Percentiles rank a stretch among this genome's conserved stretches.
These are phyloP conservation scores for Gonium pectorale DNA, from an alignment of 139 green algal genomes.

Conservation along the genomic window DNA sequence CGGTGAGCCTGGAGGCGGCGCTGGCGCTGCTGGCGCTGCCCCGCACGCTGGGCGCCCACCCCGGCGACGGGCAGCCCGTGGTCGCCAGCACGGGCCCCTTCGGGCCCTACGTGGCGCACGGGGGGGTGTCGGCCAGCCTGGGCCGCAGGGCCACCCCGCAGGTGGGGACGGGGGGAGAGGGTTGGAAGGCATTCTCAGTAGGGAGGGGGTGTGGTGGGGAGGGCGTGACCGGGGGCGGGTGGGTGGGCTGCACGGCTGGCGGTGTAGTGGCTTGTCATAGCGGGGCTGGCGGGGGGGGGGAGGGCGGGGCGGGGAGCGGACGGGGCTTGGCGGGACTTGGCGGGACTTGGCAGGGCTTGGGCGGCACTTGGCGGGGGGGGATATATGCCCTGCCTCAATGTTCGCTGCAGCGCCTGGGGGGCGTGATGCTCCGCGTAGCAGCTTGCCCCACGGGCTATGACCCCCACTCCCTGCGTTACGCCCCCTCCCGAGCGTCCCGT, in stretches of 20 bases:
- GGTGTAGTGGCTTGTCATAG: neutral
- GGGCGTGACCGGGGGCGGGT: neutral
- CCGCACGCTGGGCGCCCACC: slow-evolving; percentile 68
- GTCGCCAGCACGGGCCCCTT: slow-evolving; percentile 53
- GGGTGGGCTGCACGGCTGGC: neutral
- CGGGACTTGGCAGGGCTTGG: no score
- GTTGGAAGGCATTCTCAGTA: no score
- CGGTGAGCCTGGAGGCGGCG: slow-evolving; percentile 58
- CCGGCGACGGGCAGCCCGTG: slow-evolving; percentile 45
- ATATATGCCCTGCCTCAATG: no score
- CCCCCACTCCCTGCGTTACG: neutral
- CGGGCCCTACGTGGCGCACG: slow-evolving; percentile 65
- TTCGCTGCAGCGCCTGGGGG: neutral
- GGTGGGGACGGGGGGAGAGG: neutral
- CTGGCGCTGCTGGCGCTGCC: slow-evolving; percentile 71
- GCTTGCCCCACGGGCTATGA: neutral
- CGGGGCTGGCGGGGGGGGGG: neutral
- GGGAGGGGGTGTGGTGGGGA: neutral
- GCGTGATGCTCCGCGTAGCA: neutral
- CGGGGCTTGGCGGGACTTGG: neutral
- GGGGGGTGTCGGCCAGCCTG: slow-evolving; percentile 47
- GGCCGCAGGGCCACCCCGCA: slow-evolving; percentile 6
- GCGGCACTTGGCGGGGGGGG: no score
- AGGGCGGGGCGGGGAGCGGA: neutral
- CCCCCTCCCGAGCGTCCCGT: neutral